A percentile compares a stretch with the other conserved stretches of the same genome.
Conservation (phyloP, 2,329 filamentous ascomycete genomes). For the Fusarium sp. region DNA sequence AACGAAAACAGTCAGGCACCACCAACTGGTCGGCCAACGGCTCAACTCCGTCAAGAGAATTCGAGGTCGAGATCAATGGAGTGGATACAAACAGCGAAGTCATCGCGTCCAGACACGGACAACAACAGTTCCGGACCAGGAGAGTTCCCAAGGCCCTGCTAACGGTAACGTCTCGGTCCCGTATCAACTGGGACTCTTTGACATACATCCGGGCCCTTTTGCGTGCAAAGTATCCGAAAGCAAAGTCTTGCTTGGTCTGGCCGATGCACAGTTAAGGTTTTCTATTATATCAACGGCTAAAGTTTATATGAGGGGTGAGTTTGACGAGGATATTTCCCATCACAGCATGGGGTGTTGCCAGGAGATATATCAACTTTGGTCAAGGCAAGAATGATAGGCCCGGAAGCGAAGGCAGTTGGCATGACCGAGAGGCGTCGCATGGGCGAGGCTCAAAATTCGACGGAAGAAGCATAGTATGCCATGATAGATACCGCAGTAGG, state of each 20-base stretch:
- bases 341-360: slow-evolving; percentile 10
- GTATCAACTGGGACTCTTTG: not conserved
- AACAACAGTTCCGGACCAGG: slow-evolving; percentile 6
- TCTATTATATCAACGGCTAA: slow-evolving; percentile 34
- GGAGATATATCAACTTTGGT: not conserved
- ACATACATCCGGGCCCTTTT: slow-evolving; percentile 5
- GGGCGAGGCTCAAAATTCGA: slow-evolving; percentile 25
- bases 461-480: slow-evolving; percentile 35
- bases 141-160: not conserved
- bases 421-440: slow-evolving; percentile 14
- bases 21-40: not conserved
- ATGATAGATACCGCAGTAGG: slow-evolving; percentile 13
- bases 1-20: slow-evolving; percentile 1
- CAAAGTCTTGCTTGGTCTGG: slow-evolving; percentile 3
- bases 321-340: not conserved
- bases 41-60: slow-evolving; percentile 1
- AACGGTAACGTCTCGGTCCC: not conserved
- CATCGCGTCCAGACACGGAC: slow-evolving; percentile 9
- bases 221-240: not conserved
- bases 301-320: slow-evolving; percentile 25
- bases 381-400: slow-evolving; percentile 5
- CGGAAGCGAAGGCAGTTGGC: slow-evolving; percentile 6
- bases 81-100: slow-evolving; percentile 18
- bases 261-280: slow-evolving; percentile 22
- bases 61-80: slow-evolving; percentile 34